These are phyloP conservation scores for Serendipita sp. DNA, from an alignment of 768 basidiomycete species.

Conservation along the genomic window DNA sequence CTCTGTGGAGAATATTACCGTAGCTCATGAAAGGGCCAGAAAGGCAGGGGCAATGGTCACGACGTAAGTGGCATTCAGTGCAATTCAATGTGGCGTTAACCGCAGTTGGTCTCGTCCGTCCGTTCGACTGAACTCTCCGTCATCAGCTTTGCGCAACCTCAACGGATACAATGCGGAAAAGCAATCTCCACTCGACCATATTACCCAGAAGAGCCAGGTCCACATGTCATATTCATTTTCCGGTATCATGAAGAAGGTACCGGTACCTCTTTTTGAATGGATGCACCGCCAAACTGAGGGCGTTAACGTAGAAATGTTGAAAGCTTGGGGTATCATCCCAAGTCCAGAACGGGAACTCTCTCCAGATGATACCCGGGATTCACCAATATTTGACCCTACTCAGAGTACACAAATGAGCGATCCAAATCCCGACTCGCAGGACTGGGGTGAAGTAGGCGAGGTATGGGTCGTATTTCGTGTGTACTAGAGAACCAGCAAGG, in stretches of 20 bases:
- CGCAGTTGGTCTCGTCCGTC: background rate
- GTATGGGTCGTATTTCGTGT: too few species aligned
- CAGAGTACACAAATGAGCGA: too few species aligned
- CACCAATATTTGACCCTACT: too few species aligned
- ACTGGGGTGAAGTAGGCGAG: too few species aligned
- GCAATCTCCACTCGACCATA: background rate
- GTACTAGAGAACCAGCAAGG: too few species aligned
- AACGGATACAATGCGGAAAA: constrained; percentile 1
- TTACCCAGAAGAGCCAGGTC: background rate
- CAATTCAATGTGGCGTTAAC: background rate
- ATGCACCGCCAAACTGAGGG: background rate
- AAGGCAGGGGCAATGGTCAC: background rate
- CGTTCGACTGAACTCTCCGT: background rate
- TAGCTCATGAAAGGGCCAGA: background rate
- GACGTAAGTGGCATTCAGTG: background rate
- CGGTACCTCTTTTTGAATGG: background rate
- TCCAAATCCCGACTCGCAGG: too few species aligned
- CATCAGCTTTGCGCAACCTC: background rate
- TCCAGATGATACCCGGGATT: too few species aligned
- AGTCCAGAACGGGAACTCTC: background rate
- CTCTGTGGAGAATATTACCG: background rate
- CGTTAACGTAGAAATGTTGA: background rate
- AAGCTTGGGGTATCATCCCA: background rate
- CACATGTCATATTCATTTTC: background rate
- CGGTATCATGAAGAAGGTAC: background rate